Percentiles rank a stretch among this genome's conserved stretches.
Evolutionary conservation across 371 early-diverging fungal species (phyloP).

Genomic region (Actinomortierella ambigua): DNA sequence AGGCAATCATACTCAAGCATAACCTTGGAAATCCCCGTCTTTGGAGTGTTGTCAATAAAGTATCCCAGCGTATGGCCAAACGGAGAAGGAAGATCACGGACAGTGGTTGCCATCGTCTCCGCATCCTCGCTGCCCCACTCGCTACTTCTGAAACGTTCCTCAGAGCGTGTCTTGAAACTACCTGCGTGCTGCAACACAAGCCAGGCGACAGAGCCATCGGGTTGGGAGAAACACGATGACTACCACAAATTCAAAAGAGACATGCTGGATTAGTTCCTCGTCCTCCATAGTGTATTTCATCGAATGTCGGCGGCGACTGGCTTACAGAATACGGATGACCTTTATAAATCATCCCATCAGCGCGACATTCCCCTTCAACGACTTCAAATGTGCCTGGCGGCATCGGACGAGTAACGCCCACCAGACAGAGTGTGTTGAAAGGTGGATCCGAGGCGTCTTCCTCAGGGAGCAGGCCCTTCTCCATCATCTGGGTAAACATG

Average conservation of each 20-base stretch:
- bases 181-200: constrained; percentile 1
- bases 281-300: too few species aligned
- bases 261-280: too few species aligned
- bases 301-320: too few species aligned
- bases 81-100: too few species aligned
- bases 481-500: constrained; percentile 22
- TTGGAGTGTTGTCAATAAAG: constrained; percentile 8
- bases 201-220: background rate
- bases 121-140: constrained; percentile 8
- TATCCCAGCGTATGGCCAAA: too few species aligned
- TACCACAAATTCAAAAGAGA: too few species aligned
- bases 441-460: constrained; percentile 12
- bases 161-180: background rate
- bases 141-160: background rate
- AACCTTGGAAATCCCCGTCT: constrained; percentile 22
- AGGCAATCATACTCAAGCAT: constrained; percentile 16
- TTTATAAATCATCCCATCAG: too few species aligned
- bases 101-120: too few species aligned
- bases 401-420: constrained; percentile 15
- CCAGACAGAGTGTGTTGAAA: constrained; percentile 19
- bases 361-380: too few species aligned
- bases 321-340: too few species aligned
- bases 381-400: background rate
- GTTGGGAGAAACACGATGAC: too few species aligned
- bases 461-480: constrained; percentile 21